These are phyloP conservation scores for Xylariales sp. DNA, from an alignment of 2,329 filamentous ascomycete species.

Conservation along the genomic window DNA sequence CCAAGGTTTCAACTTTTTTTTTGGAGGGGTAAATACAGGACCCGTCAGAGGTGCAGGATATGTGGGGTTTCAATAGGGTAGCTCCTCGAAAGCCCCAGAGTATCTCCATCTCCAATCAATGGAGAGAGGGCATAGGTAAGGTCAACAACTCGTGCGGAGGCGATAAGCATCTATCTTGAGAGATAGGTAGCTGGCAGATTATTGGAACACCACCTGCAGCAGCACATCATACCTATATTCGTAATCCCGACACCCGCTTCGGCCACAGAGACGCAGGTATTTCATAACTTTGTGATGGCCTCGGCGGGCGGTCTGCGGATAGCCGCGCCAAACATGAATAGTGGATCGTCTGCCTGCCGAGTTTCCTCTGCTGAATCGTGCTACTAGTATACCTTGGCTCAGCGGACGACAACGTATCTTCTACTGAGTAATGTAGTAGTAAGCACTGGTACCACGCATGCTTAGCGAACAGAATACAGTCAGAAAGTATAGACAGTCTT, in stretches of 20 bases:
- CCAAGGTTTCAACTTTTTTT: conserved; percentile 8
- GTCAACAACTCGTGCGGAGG: no score
- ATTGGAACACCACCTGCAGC: no score
- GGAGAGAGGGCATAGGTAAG: no score
- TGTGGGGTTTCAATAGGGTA: conserved; percentile 20
- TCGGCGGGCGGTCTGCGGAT: no score
- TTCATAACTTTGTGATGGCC: neutral
- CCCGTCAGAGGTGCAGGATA: neutral
- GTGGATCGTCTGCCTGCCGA: conserved; percentile 1
- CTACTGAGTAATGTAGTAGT: conserved; percentile 24
- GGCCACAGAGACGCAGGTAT: neutral
- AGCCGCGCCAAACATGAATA: neutral
- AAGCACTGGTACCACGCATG: conserved; percentile 31
- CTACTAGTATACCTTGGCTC: neutral
- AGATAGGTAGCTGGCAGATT: no score
- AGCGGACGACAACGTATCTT: neutral
- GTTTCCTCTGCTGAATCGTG: neutral
- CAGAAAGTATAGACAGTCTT: conserved; percentile 30
- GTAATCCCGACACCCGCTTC: neutral
- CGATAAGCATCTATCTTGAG: no score
- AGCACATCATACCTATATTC: no score
- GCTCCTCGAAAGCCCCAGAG: neutral
- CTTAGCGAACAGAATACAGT: conserved; percentile 33
- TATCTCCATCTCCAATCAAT: no score
- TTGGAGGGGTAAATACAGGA: conserved; percentile 33